Percentiles rank a stretch among this genome's conserved stretches.
Evolutionary conservation across 2,329 filamentous ascomycete species (phyloP).

Genomic region (Thyridium curvatum): DNA sequence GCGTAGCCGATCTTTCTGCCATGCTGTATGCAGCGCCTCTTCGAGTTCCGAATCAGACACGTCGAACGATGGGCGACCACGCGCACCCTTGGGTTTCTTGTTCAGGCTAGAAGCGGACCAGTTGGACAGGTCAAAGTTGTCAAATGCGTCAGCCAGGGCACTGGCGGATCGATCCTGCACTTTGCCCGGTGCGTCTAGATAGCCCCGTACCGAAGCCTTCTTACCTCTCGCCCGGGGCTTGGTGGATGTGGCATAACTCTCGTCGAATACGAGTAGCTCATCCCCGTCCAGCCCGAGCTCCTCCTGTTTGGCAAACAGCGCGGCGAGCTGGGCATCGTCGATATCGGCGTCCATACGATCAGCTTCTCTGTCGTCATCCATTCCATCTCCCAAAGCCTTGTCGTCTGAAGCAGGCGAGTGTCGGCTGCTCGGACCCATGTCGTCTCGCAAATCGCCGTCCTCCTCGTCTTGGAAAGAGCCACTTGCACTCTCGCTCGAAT

Average conservation of each 20-base stretch:
- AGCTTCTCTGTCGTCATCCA: constrained; percentile 15
- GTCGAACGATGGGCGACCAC: constrained; percentile 42
- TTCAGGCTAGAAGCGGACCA: constrained; percentile 63
- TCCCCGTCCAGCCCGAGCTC: constrained; percentile 56
- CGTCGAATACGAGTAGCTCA: constrained; percentile 51
- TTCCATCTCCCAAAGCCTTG: too few relatives aligned
- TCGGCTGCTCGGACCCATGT: background rate
- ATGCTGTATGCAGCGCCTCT: constrained; percentile 49
- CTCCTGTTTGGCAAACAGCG: constrained; percentile 54
- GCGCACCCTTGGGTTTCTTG: constrained; percentile 57
- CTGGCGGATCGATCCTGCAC: constrained; percentile 19
- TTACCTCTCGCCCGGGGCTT: too few relatives aligned
- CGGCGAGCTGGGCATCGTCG: constrained; percentile 57
- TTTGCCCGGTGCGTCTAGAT: constrained; percentile 8
- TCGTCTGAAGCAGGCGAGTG: background rate
- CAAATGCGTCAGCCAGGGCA: constrained; percentile 42
- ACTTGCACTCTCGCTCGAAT: constrained; percentile 1
- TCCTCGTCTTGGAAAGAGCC: constrained; percentile 14
- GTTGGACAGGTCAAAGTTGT: constrained; percentile 76
- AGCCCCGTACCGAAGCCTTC: constrained; percentile 8
- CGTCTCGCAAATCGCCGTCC: constrained; percentile 27
- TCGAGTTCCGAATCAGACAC: constrained; percentile 64
- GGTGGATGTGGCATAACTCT: constrained; percentile 27
- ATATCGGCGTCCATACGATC: constrained; percentile 43
- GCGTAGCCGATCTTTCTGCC: constrained; percentile 62